Evolutionary conservation across 2,329 filamentous ascomycete genomes (phyloP).

Genomic region (Colletotrichum musae): DNA sequence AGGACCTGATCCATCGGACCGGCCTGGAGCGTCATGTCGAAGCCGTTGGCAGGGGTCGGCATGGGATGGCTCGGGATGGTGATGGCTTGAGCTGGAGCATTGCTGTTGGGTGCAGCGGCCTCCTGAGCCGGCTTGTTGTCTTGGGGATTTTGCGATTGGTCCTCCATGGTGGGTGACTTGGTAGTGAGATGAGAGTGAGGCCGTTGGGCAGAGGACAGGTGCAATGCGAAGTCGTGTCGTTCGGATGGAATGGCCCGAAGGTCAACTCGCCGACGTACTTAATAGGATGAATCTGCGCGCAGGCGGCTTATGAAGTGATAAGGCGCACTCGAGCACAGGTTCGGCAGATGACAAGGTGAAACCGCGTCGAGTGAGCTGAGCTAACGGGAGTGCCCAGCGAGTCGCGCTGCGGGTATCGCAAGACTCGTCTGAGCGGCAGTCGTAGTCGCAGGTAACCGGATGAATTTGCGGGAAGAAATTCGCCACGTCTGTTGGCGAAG

Average conservation of each 20-base stretch:
- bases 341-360: slow-evolving; percentile 15
- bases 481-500: neutral
- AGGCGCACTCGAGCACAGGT: slow-evolving; percentile 16
- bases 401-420: slow-evolving; percentile 3
- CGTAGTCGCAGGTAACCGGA: neutral
- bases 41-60: slow-evolving; percentile 25
- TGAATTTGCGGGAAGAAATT: neutral
- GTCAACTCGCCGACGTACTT: neutral
- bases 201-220: neutral
- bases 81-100: slow-evolving; percentile 9
- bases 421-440: neutral
- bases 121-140: slow-evolving; percentile 29
- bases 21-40: slow-evolving; percentile 32
- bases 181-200: slow-evolving; percentile 1
- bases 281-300: slow-evolving; percentile 25
- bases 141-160: slow-evolving; percentile 28
- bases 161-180: slow-evolving; percentile 24
- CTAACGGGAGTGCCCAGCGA: neutral
- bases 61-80: slow-evolving; percentile 32
- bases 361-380: slow-evolving; percentile 17
- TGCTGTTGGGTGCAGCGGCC: slow-evolving; percentile 13
- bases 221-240: neutral
- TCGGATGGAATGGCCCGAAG: slow-evolving; percentile 4
- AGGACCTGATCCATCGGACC: slow-evolving; percentile 41
- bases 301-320: slow-evolving; percentile 1